Evolutionary conservation across 164 flowering plant genomes (phyloP).

Genomic region (Liquidambar formosana): DNA sequence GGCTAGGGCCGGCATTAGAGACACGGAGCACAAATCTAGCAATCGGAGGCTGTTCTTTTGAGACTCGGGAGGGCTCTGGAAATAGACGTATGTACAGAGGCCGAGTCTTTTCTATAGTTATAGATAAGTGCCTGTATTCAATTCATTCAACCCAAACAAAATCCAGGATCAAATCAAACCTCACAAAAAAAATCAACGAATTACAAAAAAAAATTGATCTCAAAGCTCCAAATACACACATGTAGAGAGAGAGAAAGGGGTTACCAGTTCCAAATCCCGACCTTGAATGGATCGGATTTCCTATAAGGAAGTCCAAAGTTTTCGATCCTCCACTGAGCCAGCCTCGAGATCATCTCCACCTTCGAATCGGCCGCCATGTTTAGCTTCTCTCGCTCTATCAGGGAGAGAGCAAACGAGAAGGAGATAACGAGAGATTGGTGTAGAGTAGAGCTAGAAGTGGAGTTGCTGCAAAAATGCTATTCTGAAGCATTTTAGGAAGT

Average conservation of each 20-base stretch:
- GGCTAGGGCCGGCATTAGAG: constrained; percentile 45
- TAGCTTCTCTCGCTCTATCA: background rate
- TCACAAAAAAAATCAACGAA: background rate
- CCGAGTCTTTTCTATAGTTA: constrained; percentile 83
- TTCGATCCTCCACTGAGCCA: constrained; percentile 89
- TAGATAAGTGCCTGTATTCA: constrained; percentile 60
- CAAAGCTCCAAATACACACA: background rate
- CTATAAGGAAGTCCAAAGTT: constrained; percentile 72
- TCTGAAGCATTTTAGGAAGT: too few species aligned
- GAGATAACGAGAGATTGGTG: too few species aligned
- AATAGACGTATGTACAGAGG: constrained; percentile 65
- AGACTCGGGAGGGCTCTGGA: constrained; percentile 63
- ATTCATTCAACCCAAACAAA: background rate
- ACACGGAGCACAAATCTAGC: constrained; percentile 75
- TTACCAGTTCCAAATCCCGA: constrained; percentile 95
- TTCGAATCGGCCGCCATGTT: constrained; percentile 37
- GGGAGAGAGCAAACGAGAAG: too few species aligned
- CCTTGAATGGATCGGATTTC: constrained; percentile 78
- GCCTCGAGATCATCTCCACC: constrained; percentile 68
- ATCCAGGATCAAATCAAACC: background rate
- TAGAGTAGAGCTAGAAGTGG: background rate
- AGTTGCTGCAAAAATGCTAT: too few species aligned
- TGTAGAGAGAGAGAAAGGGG: background rate
- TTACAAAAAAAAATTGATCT: background rate
- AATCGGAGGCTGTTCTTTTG: constrained; percentile 83